phyloP scores from a whole-genome alignment of 2,329 filamentous ascomycete species.

The Diaporthe nobilis region DNA sequence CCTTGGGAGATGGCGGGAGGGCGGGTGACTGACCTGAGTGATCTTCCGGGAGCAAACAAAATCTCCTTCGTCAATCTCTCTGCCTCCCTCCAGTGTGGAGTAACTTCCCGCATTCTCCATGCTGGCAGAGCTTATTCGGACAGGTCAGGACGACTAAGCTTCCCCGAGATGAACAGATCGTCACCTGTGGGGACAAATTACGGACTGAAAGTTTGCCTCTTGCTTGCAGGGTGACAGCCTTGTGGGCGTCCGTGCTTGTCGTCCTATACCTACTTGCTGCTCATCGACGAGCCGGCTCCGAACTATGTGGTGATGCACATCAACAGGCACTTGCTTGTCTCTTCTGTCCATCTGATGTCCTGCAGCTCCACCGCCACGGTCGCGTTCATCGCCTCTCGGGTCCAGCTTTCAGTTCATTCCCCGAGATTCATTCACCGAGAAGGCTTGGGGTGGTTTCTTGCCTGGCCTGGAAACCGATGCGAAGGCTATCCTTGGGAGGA shows the following conservation, averaged over 20 bases:
- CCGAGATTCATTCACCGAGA: conserved; percentile 32
- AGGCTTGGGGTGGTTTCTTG: neutral
- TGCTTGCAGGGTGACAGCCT: conserved; percentile 24
- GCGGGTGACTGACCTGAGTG: conserved; percentile 21
- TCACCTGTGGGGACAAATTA: conserved; percentile 34
- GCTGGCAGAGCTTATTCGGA: conserved; percentile 31
- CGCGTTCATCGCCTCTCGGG: conserved; percentile 19
- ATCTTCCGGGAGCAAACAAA: conserved; percentile 32
- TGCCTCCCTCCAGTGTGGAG: conserved; percentile 17
- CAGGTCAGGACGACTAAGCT: conserved; percentile 26
- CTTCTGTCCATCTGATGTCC: conserved; percentile 12
- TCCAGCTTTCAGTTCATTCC: conserved; percentile 31
- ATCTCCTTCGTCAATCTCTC: conserved; percentile 33
- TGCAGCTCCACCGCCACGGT: conserved; percentile 22
- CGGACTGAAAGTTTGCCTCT: conserved; percentile 30
- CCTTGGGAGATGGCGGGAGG: conserved; percentile 1
- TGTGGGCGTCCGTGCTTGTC: conserved; percentile 5
- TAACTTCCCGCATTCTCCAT: conserved; percentile 18
- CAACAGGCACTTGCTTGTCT: conserved; percentile 32
- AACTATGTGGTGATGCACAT: conserved; percentile 27
- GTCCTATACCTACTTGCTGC: neutral
- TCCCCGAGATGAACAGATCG: conserved; percentile 34
- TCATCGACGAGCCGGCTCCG: conserved; percentile 23
- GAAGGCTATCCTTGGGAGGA: conserved; percentile 16
- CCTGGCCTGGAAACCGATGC: conserved; percentile 37